Evolutionary conservation across 2,329 filamentous ascomycete species (phyloP).

Genomic region (Achaetomium macrosporum): DNA sequence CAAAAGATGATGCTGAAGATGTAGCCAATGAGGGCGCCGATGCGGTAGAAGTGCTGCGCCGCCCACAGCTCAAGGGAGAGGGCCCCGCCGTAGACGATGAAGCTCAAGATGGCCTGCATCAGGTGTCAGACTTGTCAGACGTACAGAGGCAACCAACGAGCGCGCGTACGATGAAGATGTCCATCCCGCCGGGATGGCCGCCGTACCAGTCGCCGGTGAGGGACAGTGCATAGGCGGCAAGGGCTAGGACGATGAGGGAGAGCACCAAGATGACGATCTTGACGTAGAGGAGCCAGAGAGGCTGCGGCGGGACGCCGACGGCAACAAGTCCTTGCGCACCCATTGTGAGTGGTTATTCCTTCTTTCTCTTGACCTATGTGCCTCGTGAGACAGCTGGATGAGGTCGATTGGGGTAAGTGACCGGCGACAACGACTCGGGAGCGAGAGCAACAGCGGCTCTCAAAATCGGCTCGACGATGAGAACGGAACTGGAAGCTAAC

Average conservation of each 20-base stretch:
- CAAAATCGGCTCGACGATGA: not conserved
- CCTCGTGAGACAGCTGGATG: no score
- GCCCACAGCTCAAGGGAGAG: conserved; percentile 33
- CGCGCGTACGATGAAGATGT: conserved; percentile 42
- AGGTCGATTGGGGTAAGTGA: no score
- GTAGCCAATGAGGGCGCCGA: conserved; percentile 34
- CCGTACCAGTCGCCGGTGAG: conserved; percentile 26
- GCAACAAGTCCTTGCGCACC: conserved; percentile 30
- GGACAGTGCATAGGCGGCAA: conserved; percentile 37
- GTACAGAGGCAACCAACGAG: conserved; percentile 19
- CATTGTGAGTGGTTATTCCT: no score
- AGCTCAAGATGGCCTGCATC: conserved; percentile 36
- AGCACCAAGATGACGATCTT: conserved; percentile 36
- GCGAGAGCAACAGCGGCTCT: no score
- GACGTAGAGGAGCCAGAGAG: conserved; percentile 34
- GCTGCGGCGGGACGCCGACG: conserved; percentile 33
- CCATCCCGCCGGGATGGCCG: conserved; percentile 36
- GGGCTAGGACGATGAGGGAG: conserved; percentile 35
- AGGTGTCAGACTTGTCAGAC: conserved; percentile 2
- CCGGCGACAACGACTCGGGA: no score
- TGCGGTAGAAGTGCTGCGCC: conserved; percentile 35
- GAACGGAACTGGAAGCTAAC: not conserved
- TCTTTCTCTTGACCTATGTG: no score
- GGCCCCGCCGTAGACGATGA: conserved; percentile 36
- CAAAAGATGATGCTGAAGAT: conserved; percentile 39